Percentiles rank a stretch among this genome's conserved stretches.
phyloP scores from a whole-genome alignment of 2,329 filamentous ascomycete genomes.

The Pseudogymnoascus sp. region DNA sequence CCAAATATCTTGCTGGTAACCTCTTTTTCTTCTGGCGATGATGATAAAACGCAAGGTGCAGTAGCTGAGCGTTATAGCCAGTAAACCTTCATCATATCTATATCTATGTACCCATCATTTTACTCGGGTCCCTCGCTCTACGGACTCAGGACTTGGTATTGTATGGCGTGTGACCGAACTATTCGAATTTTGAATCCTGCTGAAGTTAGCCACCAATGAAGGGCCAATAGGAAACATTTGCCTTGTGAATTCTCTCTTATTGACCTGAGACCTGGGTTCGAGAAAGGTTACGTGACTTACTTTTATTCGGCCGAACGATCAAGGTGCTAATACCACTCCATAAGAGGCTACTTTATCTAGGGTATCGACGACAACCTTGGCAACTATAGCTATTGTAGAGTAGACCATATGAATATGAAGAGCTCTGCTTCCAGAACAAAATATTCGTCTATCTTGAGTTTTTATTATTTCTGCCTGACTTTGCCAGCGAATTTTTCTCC shows the following conservation, averaged over 20 bases:
- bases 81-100: neutral
- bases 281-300: neutral
- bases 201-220: neutral
- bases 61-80: neutral
- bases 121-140: neutral
- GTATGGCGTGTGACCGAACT: neutral
- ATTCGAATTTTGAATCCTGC: neutral
- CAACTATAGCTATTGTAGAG: neutral
- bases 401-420: neutral
- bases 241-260: neutral
- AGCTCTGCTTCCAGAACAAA: neutral
- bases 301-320: neutral
- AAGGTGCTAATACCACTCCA: neutral
- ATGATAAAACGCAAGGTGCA: neutral
- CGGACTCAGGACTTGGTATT: neutral
- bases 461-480: neutral
- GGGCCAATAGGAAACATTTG: neutral
- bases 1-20: neutral
- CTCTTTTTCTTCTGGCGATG: neutral
- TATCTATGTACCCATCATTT: neutral
- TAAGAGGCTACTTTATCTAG: neutral
- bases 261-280: neutral
- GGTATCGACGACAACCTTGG: neutral
- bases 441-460: neutral
- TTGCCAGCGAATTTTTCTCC: neutral